A percentile compares a stretch with the other conserved stretches of the same genome.
Evolutionary conservation across 805 yeast species (phyloP).

Genomic region (Nadsonia fulvescens): DNA sequence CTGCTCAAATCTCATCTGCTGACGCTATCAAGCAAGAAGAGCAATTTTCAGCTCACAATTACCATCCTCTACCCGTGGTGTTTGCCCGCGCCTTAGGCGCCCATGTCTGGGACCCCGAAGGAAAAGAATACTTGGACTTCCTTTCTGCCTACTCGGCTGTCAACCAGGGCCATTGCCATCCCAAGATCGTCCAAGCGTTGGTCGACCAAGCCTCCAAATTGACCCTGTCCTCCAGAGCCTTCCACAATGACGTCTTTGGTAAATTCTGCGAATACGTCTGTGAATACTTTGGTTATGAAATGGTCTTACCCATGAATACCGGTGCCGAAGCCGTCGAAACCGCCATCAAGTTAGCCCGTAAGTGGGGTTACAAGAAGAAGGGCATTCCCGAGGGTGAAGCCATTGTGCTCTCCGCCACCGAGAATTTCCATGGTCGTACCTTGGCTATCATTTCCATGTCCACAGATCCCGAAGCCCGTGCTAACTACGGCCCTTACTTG

Average conservation of each 20-base stretch:
- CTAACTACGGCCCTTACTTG: constrained; percentile 79
- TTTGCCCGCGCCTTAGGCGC: constrained; percentile 78
- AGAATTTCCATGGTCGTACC: constrained; percentile 94
- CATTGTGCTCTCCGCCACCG: constrained; percentile 66
- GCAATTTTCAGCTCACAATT: constrained; percentile 85
- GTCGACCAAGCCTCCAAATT: constrained; percentile 70
- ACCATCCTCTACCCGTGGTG: constrained; percentile 92
- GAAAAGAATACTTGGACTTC: constrained; percentile 82
- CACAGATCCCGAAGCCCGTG: constrained; percentile 84
- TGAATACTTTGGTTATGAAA: constrained; percentile 76
- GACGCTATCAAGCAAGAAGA: constrained; percentile 53
- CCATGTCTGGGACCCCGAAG: constrained; percentile 96
- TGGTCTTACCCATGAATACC: constrained; percentile 94
- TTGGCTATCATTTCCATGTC: constrained; percentile 91
- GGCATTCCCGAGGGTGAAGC: constrained; percentile 73
- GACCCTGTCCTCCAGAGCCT: constrained; percentile 84
- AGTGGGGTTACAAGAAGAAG: constrained; percentile 89
- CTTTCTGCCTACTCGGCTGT: constrained; percentile 92
- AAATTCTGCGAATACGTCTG: constrained; percentile 74
- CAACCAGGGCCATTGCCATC: constrained; percentile 96
- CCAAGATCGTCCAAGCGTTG: constrained; percentile 70
- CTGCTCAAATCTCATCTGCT: constrained; percentile 36
- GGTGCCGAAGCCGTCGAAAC: constrained; percentile 99
- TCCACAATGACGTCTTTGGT: constrained; percentile 78
- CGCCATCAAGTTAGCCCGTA: constrained; percentile 81